A percentile compares a stretch with the other conserved stretches of the same genome.
These are phyloP conservation scores for Dictyophora rubrovolvata DNA, from an alignment of 768 basidiomycete genomes.

Conservation along the genomic window DNA sequence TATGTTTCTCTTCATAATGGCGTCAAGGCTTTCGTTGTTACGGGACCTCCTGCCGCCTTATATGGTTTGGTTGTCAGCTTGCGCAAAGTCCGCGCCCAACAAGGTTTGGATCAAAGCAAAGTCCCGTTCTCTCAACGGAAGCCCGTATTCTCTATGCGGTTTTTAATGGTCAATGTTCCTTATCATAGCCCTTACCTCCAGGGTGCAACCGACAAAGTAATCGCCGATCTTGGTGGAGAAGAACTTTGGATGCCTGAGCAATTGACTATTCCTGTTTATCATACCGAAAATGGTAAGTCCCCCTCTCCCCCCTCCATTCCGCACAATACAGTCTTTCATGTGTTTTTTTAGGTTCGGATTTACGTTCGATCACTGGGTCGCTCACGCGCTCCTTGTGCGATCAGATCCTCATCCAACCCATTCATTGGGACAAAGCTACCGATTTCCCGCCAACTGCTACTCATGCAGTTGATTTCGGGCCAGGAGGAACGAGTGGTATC, in stretches of 20 bases:
- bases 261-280: conserved; percentile 75
- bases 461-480: conserved; percentile 94
- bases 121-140: conserved; percentile 90
- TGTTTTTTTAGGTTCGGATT: conserved; percentile 59
- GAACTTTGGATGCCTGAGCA: conserved; percentile 68
- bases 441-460: conserved; percentile 85
- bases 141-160: conserved; percentile 84
- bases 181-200: conserved; percentile 86
- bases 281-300: conserved; percentile 82
- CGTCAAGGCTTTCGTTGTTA: conserved; percentile 82
- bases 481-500: conserved; percentile 88
- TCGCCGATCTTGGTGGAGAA: conserved; percentile 67
- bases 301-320: conserved; percentile 3
- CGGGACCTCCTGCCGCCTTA: conserved; percentile 83
- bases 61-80: conserved; percentile 89
- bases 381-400: conserved; percentile 84
- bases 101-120: conserved; percentile 89
- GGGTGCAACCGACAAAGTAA: conserved; percentile 64
- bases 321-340: conserved; percentile 13
- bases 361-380: conserved; percentile 57
- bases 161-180: conserved; percentile 91
- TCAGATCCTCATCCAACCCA: conserved; percentile 84
- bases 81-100: conserved; percentile 80
- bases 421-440: conserved; percentile 89
- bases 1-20: conserved; percentile 90